phyloP scores from a whole-genome alignment of 306 rosid species.

The Cicer judaicum region DNA sequence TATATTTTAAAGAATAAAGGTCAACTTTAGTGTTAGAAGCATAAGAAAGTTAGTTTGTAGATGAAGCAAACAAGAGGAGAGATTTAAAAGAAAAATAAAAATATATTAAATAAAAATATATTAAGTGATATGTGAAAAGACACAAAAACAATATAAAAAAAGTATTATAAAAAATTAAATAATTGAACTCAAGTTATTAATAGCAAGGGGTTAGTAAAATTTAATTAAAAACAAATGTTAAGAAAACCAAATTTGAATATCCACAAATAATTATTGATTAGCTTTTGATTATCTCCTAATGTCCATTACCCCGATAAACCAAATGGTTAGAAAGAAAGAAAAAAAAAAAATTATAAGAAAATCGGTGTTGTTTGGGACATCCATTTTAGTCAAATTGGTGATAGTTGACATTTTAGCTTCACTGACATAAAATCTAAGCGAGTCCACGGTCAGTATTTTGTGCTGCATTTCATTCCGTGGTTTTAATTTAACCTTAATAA shows the following conservation, averaged over 20 bases:
- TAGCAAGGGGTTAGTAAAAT: no score
- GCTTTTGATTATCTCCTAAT: no score
- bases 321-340: neutral
- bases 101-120: neutral
- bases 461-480: conserved; percentile 21
- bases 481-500: neutral
- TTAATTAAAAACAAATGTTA: no score
- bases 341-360: neutral
- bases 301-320: no score
- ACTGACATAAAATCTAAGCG: conserved; percentile 40
- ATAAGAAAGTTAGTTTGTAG: neutral
- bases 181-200: no score
- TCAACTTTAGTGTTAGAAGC: no score
- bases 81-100: neutral
- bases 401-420: neutral
- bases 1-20: no score
- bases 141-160: no score
- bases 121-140: neutral
- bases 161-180: no score
- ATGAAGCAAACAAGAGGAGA: neutral
- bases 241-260: no score
- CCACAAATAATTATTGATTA: no score
- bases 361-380: neutral
- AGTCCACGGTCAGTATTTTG: conserved; percentile 44
- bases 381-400: neutral